Base-by-base conservation (phyloP, 1,139 yeast genomes). In the Hemisphaericaspora xylofermentans region DNA sequence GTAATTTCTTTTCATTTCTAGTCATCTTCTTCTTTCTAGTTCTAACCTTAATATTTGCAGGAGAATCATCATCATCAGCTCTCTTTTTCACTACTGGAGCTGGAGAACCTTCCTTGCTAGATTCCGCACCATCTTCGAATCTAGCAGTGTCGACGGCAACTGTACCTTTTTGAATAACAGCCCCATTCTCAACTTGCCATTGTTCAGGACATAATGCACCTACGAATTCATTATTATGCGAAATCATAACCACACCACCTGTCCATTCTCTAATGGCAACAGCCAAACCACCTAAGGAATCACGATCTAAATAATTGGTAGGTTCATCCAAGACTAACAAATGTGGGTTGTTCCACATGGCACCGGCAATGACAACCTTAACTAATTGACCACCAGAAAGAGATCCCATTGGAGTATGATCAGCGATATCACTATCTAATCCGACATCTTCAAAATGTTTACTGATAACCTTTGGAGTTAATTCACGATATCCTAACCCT, bases 321-420 rank as follows among this genome's bases (percentile, higher is more conserved):
- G 96, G 96, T 80, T 89, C 97, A 82, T 93, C 98, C 51, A 93
- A 77, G 33, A 93, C 98, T 50, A 93, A 79, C 68, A 93, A 78
- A 68, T 93, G 98, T n/a, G 98, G 98, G 62, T 93, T 93, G 69
- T 93, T 91, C 98, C 98, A 93, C 95, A 93, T 93, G 51, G 98
- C 98, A 67, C 98, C 98, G 14, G 98, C 98, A 73, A 93, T 91
- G 48, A 93, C 98, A 49, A 93, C 98, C 70, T 93, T 93, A 49
- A 93, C 98, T 61, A 91, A 78, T 73, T 93, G 98, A 54, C 98
- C 98, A 61, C 98, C 98, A 32, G 97, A 89, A 49, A 93, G 75
- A 9, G 96, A 88, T 16, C 98, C 98, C 79, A 93, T 74, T 40
- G 96, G 96, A 17, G 97, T 93, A 64, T 93, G 98, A 64, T 93